Evolutionary conservation across 2,329 filamentous ascomycete species (phyloP).

Genomic region (Colletotrichum lindemuthianum): DNA sequence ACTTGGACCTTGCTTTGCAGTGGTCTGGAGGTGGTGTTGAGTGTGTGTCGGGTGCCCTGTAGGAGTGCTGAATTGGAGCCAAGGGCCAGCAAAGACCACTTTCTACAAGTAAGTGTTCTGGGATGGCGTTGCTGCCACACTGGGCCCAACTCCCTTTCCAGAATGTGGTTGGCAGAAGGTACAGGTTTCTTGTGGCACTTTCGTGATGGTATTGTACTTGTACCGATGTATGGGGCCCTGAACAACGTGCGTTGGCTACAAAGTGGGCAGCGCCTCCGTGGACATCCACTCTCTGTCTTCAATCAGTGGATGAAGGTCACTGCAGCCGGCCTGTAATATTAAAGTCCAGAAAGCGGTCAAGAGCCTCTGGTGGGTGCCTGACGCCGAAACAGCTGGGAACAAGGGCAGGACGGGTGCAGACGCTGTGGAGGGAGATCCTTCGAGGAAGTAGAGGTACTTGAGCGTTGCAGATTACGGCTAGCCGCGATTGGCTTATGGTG

Average conservation of each 20-base stretch:
- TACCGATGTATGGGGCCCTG: background rate
- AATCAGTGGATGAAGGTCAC: conserved; percentile 11
- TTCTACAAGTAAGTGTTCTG: background rate
- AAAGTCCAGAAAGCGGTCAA: conserved; percentile 32
- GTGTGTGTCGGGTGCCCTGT: too few species aligned
- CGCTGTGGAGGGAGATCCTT: conserved; percentile 7
- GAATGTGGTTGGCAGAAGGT: too few species aligned
- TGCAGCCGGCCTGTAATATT: conserved; percentile 33
- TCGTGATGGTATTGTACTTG: too few species aligned
- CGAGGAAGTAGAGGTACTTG: background rate
- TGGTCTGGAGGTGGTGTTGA: too few species aligned
- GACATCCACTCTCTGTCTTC: background rate
- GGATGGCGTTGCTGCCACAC: conserved; percentile 20
- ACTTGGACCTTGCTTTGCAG: background rate
- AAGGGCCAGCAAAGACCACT: too few species aligned
- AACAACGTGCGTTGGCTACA: conserved; percentile 34
- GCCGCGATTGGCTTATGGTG: conserved; percentile 10
- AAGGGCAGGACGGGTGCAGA: conserved; percentile 17
- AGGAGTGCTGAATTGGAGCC: too few species aligned
- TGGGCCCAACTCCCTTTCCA: conserved; percentile 1
- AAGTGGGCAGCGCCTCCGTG: background rate
- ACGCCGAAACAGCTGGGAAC: conserved; percentile 25
- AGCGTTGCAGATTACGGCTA: background rate
- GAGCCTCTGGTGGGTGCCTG: conserved; percentile 26
- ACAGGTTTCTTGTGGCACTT: too few species aligned